Evolutionary conservation across 2,329 filamentous ascomycete genomes (phyloP), one percentile per base, ranked within the genome.

Genomic region (Colletotrichum truncatum): DNA sequence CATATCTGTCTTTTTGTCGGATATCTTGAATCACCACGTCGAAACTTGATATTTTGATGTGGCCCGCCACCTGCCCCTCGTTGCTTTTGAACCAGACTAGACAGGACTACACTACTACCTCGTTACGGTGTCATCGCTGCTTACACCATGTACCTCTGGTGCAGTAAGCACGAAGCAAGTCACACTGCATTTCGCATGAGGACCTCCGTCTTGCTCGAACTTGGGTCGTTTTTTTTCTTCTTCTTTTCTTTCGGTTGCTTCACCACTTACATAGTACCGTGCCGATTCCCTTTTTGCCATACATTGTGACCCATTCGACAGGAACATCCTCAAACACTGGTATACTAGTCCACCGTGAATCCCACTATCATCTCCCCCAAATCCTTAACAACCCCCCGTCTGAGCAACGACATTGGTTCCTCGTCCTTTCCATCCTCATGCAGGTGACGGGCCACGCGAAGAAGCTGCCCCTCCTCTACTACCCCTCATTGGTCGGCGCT

Each of bases 401-500:
- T 10, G 23, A 32, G 62, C 57, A 32, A 62, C 57, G 34, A 62
- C 23, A 65, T 51, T 65, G 57, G 62, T 6, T 12, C 38, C 53
- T 32, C 16, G 38, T 23, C n/a, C 38, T 48, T 53, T 36, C 55
- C 48, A 26, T 39, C 48, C 39, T 46, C 39, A 54, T 65, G 62
- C 62, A 61, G 56, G 62, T 61, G 56, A 65, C 48, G 43, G 57
- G 34, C 57, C 26, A 62, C 41, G 53, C 49, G 34, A 62, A 36
- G 48, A n/a, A 45, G 43, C 36, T 58, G 38, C 58, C 45, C 59
- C 36, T 64, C 59, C 23, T 14, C 23, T 21, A 16, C 10, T 38
- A n/a, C 30, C 64, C 38, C 51, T 56, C 39, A 64, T 66, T 64
- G 64, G 60, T 32, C 46, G 64, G 64, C 64, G 51, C 64, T 66